phyloP scores from a whole-genome alignment of 1,139 yeast species.

The Hyphopichia khmerensis region DNA sequence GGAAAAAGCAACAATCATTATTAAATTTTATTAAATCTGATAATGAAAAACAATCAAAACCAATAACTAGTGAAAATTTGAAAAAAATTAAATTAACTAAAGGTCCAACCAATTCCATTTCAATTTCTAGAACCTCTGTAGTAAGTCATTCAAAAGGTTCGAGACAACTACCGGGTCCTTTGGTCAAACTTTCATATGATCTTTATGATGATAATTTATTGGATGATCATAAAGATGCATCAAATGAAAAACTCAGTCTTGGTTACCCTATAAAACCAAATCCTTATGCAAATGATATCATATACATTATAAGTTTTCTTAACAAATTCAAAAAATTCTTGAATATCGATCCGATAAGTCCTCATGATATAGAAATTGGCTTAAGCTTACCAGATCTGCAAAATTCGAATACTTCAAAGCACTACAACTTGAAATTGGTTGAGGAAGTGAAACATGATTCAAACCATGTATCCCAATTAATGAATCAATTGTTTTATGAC shows the following conservation, averaged over 20 bases:
- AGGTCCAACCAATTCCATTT: slow-evolving; percentile 6
- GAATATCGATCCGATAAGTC: slow-evolving; percentile 34
- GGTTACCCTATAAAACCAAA: slow-evolving; percentile 30
- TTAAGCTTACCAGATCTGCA: slow-evolving; percentile 25
- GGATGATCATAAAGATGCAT: slow-evolving; percentile 17
- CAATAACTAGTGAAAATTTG: neutral
- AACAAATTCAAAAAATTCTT: slow-evolving; percentile 38
- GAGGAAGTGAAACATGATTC: slow-evolving; percentile 9
- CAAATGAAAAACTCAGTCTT: slow-evolving; percentile 25
- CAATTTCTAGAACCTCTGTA: slow-evolving; percentile 33
- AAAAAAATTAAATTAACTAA: neutral
- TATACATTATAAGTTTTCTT: slow-evolving; percentile 42
- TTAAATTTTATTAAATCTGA: slow-evolving; percentile 10
- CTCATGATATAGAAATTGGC: slow-evolving; percentile 53
- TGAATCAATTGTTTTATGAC: slow-evolving; percentile 35
- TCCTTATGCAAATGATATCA: slow-evolving; percentile 47
- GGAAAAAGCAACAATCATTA: slow-evolving; percentile 21
- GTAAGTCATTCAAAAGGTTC: slow-evolving; percentile 28
- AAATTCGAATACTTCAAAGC: too few species aligned
- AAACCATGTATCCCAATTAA: slow-evolving; percentile 24
- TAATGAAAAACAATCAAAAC: neutral
- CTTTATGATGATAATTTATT: slow-evolving; percentile 39
- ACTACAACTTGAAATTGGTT: too few species aligned
- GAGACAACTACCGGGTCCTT: slow-evolving; percentile 42
- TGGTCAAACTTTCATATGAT: slow-evolving; percentile 35